A percentile compares a stretch with the other conserved stretches of the same genome.
Conservation (phyloP, 495 filamentous ascomycete species). For the Margaritispora aquatica region DNA sequence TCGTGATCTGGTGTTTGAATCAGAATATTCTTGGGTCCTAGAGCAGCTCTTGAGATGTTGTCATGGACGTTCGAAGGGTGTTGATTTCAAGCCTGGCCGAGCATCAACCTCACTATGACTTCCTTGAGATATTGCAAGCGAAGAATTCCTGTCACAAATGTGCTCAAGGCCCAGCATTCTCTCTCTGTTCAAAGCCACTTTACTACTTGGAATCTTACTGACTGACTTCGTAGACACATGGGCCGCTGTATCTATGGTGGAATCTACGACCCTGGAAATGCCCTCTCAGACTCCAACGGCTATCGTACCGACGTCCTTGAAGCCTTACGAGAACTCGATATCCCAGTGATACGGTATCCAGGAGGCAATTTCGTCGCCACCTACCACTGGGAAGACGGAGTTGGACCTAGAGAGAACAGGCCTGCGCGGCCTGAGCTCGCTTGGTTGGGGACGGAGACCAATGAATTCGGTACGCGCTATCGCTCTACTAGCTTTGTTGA, state of each 20-base stretch:
- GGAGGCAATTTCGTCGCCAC: conserved; percentile 78
- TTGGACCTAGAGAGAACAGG: conserved; percentile 62
- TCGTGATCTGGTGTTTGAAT: too few species aligned
- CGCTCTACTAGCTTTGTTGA: not conserved
- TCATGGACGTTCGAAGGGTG: too few species aligned
- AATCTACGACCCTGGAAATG: conserved; percentile 68
- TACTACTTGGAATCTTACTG: not conserved
- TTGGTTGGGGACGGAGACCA: conserved; percentile 67
- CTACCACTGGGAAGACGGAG: conserved; percentile 76
- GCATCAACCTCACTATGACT: too few species aligned
- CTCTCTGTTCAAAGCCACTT: too few species aligned
- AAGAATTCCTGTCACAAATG: too few species aligned
- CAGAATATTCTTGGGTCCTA: too few species aligned
- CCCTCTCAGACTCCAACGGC: conserved; percentile 64
- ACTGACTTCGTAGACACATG: conserved; percentile 53
- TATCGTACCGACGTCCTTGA: conserved; percentile 71
- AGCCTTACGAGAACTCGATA: conserved; percentile 60
- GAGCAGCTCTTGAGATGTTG: too few species aligned
- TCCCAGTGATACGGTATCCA: conserved; percentile 72
- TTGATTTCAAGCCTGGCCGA: too few species aligned
- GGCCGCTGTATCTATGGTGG: conserved; percentile 81
- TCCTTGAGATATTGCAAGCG: too few species aligned
- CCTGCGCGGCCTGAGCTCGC: conserved; percentile 65
- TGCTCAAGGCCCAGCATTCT: too few species aligned
- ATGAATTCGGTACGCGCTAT: conserved; percentile 49